phyloP scores from a whole-genome alignment of 139 green algal species.

The Volvox africanus region DNA sequence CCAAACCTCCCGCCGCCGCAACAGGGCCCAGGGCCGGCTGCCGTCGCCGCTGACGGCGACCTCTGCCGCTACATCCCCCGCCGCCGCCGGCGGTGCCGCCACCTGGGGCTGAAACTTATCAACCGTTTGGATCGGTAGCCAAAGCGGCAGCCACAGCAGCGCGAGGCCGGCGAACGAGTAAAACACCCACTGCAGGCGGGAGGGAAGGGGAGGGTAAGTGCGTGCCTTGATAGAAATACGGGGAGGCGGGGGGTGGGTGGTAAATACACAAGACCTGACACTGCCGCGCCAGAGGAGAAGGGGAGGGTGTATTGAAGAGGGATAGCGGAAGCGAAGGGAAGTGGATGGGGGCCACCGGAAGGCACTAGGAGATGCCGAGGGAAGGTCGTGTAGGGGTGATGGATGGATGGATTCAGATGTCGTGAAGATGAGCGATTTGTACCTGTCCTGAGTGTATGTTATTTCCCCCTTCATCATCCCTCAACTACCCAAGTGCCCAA shows the following conservation, averaged over 20 bases:
- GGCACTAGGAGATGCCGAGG: not conserved
- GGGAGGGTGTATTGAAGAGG: not conserved
- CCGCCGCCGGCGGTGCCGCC: not conserved
- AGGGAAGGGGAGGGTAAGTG: not conserved
- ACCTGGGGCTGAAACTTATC: not conserved
- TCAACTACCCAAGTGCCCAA: no score
- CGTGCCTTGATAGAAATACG: no score
- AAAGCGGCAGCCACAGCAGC: constrained; percentile 79
- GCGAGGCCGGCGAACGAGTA: constrained; percentile 77
- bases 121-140: constrained; percentile 59
- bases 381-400: not conserved
- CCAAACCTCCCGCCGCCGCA: constrained; percentile 72
- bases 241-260: not conserved
- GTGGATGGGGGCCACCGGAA: no score
- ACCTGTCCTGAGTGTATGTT: no score
- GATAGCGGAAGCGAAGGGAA: not conserved
- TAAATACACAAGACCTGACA: not conserved
- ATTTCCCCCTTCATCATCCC: no score
- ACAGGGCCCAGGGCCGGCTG: constrained; percentile 51
- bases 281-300: not conserved
- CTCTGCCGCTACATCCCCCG: not conserved
- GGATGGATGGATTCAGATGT: not conserved
- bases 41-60: not conserved
- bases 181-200: constrained; percentile 69
- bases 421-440: no score